Percentiles rank a stretch among this genome's conserved stretches.
phyloP scores from a whole-genome alignment of 768 basidiomycete species.

The Pisolithus marmoratus region DNA sequence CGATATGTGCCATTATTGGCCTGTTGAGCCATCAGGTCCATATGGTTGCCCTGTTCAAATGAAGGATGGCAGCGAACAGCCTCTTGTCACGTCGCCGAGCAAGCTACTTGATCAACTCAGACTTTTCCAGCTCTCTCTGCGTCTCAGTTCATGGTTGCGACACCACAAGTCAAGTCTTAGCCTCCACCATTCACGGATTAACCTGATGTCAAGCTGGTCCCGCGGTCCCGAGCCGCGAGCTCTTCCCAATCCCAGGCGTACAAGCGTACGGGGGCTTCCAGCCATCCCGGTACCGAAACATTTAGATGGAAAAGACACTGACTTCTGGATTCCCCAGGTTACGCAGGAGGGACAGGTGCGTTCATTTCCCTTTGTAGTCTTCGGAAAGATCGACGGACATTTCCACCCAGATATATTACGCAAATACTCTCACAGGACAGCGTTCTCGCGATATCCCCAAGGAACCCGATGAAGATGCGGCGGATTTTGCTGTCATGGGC shows the following conservation, averaged over 20 bases:
- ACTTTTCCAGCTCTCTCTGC: background rate
- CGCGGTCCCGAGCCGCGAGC: constrained; percentile 4
- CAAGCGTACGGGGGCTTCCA: constrained; percentile 26
- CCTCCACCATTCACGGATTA: background rate
- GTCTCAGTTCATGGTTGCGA: background rate
- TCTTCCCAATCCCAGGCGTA: constrained; percentile 2
- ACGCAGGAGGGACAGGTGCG: constrained; percentile 75
- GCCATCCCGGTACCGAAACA: constrained; percentile 15
- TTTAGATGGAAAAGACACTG: constrained; percentile 31
- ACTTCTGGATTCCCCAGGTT: constrained; percentile 91
- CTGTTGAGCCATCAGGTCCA: background rate
- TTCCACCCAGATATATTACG: constrained; percentile 75
- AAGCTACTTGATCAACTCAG: too few relatives aligned
- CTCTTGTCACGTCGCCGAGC: background rate
- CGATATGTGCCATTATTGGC: background rate
- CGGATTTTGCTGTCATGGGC: constrained; percentile 52
- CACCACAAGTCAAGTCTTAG: background rate
- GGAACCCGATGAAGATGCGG: constrained; percentile 53
- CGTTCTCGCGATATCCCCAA: constrained; percentile 75
- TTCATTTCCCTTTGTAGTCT: constrained; percentile 6
- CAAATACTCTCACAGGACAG: constrained; percentile 80
- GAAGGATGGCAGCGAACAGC: background rate
- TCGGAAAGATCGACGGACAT: background rate
- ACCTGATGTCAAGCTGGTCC: constrained; percentile 12
- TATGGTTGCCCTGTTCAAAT: too few relatives aligned